Base-by-base conservation (phyloP, 129 eudicot genomes). In the Helichrysum umbraculigerum region DNA sequence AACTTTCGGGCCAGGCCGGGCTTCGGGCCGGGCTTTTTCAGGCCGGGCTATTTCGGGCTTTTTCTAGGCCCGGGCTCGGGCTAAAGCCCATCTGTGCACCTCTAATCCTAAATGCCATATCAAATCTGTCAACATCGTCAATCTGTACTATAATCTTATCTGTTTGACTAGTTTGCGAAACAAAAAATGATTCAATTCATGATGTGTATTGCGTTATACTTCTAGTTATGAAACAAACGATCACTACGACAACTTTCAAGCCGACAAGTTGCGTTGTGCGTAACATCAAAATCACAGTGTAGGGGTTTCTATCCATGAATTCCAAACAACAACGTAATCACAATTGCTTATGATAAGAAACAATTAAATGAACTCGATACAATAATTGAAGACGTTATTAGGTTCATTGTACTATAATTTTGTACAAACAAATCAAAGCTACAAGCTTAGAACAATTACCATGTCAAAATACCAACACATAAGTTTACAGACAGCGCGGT, bases 181-280 rank as follows among this genome's bases (percentile, higher is more conserved):
- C 10, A 16, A 60, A 69, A 74, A 41, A 4, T 21, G n/a, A 39
- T 44, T 35, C 5, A 15, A 0, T 28, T 22, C 34, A 17, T 25
- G 35, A 59, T 28, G 37, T 59, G 59, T 22, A 7, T 73, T 7
- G 6, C 17, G 41, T 30, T 30, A 33, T 73, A 58, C 39, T 21
- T 58, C 65, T 19, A 64, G 73, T 51, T 76, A 30, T 76, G 80
- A 65, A 76, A 66, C 72, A 68, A n/a, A 35, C 20, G 73, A 32
- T 66, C 73, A 66, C 22, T 76, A 11, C 41, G 2, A n/a, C 17
- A 34, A 76, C 25, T 22, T 52, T 73, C 65, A 51, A 66, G 56
- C 61, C 41, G 66, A 67, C 68, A 57, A 17, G 62, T 64, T 12
- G 52, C 0, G 17, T 14, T 37, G 15, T 42, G 29, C 59, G 47